Evolutionary conservation across 2,329 filamentous ascomycete species (phyloP).

Genomic region (Hysterium pulicare): DNA sequence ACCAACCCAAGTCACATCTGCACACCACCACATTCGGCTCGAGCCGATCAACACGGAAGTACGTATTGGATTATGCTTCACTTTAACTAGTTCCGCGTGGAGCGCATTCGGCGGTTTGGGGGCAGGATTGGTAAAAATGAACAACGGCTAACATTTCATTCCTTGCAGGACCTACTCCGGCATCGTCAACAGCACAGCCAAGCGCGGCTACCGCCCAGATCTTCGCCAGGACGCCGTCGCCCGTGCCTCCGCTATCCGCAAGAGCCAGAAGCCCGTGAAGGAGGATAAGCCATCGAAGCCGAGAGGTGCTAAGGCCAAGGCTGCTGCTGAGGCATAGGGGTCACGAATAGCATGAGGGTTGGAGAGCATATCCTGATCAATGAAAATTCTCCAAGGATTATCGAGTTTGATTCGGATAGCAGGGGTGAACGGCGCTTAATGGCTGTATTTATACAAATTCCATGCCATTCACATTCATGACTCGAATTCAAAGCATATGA

Average conservation of each 20-base stretch:
- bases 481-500: too few relatives aligned
- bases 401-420: too few relatives aligned
- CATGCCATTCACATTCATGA: too few relatives aligned
- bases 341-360: not conserved
- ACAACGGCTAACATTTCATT: not conserved
- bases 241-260: slow-evolving; percentile 81
- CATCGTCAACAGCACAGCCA: slow-evolving; percentile 78
- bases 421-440: too few relatives aligned
- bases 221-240: slow-evolving; percentile 65
- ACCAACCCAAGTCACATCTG: slow-evolving; percentile 68
- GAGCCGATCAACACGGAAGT: slow-evolving; percentile 77
- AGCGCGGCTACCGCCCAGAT: slow-evolving; percentile 71
- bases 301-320: slow-evolving; percentile 75
- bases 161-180: slow-evolving; percentile 75
- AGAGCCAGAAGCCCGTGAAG: slow-evolving; percentile 76
- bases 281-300: slow-evolving; percentile 68
- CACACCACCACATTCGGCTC: slow-evolving; percentile 67
- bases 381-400: not conserved
- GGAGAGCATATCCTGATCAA: not conserved
- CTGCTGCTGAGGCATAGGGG: slow-evolving; percentile 49
- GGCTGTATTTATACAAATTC: too few relatives aligned
- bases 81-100: too few relatives aligned
- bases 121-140: too few relatives aligned
- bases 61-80: slow-evolving; percentile 45
- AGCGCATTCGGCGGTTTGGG: too few relatives aligned